Percentiles rank a stretch among this genome's conserved stretches.
Evolutionary conservation across 768 basidiomycete species (phyloP).

Genomic region (Trametes elegans): DNA sequence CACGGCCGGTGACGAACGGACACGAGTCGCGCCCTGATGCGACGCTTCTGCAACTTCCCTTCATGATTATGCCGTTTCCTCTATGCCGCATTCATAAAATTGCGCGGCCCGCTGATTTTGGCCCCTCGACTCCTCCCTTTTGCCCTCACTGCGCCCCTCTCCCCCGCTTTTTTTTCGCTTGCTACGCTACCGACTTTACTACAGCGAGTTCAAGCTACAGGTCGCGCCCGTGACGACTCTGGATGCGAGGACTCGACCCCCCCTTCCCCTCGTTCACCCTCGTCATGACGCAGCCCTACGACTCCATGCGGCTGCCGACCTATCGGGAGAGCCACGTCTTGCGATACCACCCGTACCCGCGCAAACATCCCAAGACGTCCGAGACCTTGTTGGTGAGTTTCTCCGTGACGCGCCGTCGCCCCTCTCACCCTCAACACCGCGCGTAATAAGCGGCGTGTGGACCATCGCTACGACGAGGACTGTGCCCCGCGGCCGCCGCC

Average conservation of each 20-base stretch:
- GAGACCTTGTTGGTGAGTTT: conserved; percentile 11
- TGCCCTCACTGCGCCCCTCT: neutral
- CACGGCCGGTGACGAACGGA: conserved; percentile 5
- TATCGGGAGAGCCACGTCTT: conserved; percentile 15
- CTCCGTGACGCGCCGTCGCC: neutral
- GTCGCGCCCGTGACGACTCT: neutral
- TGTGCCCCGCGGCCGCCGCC: neutral
- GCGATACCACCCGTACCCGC: conserved; percentile 18
- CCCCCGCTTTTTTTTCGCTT: neutral
- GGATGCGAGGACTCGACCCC: conserved; percentile 8
- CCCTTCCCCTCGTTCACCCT: conserved; percentile 15
- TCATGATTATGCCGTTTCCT: conserved; percentile 9
- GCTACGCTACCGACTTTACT: neutral
- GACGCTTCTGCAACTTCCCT: conserved; percentile 1
- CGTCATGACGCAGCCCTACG: conserved; percentile 2
- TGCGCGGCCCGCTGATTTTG: neutral
- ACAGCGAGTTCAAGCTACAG: neutral
- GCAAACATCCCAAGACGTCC: neutral
- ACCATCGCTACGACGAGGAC: conserved; percentile 1
- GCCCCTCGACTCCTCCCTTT: neutral
- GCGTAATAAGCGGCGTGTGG: conserved; percentile 11
- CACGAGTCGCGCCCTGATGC: conserved; percentile 8
- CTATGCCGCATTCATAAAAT: neutral
- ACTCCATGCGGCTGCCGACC: conserved; percentile 13
- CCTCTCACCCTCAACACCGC: neutral